phyloP scores from a whole-genome alignment of 371 early-diverging fungal species.

The Mortierella sp. region DNA sequence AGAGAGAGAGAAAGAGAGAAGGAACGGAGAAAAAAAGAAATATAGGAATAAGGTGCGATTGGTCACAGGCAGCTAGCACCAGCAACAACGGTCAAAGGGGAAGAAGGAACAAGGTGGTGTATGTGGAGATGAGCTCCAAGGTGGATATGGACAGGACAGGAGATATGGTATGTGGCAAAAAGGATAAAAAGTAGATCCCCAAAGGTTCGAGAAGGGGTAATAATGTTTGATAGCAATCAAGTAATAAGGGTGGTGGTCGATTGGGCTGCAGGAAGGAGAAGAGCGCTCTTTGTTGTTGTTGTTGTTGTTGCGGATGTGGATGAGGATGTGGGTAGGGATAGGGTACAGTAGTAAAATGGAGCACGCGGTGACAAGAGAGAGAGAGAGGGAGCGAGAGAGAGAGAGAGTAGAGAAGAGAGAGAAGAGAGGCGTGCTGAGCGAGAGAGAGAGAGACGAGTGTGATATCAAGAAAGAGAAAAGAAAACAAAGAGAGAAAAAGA shows the following conservation, averaged over 20 bases:
- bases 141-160: not conserved
- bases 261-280: too few relatives aligned
- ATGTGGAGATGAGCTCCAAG: too few relatives aligned
- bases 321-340: not conserved
- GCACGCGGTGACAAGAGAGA: not conserved
- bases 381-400: not conserved
- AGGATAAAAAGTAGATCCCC: too few relatives aligned
- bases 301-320: too few relatives aligned
- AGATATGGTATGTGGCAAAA: not conserved
- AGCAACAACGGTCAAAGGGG: not conserved
- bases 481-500: conserved; percentile 10
- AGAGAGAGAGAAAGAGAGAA: not conserved
- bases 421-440: not conserved
- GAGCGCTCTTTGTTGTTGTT: too few relatives aligned
- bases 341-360: not conserved
- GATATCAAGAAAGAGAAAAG: conserved; percentile 10
- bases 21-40: not conserved
- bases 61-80: not conserved
- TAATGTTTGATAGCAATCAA: too few relatives aligned
- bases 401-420: not conserved
- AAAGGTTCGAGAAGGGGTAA: too few relatives aligned
- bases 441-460: not conserved
- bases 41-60: not conserved
- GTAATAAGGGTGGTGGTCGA: too few relatives aligned
- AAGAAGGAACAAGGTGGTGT: not conserved